These are phyloP conservation scores for Cercospora sojina DNA, from an alignment of 2,329 filamentous ascomycete species.

Conservation along the genomic window DNA sequence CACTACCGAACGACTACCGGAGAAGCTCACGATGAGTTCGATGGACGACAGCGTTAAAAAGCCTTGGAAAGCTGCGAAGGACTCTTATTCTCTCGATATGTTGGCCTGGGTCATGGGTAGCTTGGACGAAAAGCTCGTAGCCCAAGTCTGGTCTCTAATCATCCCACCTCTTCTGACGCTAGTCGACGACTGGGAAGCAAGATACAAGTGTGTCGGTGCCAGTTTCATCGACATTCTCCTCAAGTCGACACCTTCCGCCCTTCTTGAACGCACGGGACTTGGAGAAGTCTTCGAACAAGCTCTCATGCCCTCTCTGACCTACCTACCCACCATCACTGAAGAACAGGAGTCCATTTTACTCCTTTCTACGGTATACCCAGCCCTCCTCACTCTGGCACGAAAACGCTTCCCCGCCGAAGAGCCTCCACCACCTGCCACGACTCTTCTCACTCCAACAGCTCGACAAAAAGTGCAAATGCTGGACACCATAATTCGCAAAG, in stretches of 20 bases:
- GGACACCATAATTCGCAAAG: slow-evolving; percentile 46
- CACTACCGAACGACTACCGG: slow-evolving; percentile 45
- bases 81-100: slow-evolving; percentile 54
- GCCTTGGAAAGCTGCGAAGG: slow-evolving; percentile 60
- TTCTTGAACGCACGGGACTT: slow-evolving; percentile 64
- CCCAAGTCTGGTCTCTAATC: slow-evolving; percentile 64
- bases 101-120: slow-evolving; percentile 60
- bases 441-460: slow-evolving; percentile 37
- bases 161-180: slow-evolving; percentile 69
- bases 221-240: slow-evolving; percentile 57
- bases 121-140: slow-evolving; percentile 53
- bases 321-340: slow-evolving; percentile 73
- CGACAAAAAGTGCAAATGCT: slow-evolving; percentile 42
- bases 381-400: slow-evolving; percentile 59
- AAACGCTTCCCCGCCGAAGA: slow-evolving; percentile 42
- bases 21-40: slow-evolving; percentile 36
- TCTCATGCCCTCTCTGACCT: slow-evolving; percentile 69
- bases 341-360: slow-evolving; percentile 67
- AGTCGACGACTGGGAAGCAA: slow-evolving; percentile 60
- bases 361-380: slow-evolving; percentile 64
- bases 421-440: not conserved
- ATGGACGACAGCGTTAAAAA: slow-evolving; percentile 48
- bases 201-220: slow-evolving; percentile 58
- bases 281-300: slow-evolving; percentile 67
- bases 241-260: slow-evolving; percentile 50